Evolutionary conservation across 345 rosid genomes (phyloP).

Genomic region (Lumnitzera racemosa): DNA sequence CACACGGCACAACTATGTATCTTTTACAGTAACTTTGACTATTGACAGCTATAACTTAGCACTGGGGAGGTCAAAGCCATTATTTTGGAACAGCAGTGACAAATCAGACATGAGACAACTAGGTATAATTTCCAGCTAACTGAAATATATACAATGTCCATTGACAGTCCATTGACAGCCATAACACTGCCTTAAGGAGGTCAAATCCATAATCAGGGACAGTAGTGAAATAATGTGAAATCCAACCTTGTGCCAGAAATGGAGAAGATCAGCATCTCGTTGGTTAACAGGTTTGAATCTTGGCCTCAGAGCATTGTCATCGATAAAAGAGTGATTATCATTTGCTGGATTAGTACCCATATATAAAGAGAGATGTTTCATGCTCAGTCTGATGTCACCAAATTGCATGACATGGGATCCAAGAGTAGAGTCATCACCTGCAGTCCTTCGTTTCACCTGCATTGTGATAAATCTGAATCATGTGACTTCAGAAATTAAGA

Average conservation of each 20-base stretch:
- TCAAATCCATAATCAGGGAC: background rate
- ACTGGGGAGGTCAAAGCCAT: too few relatives aligned
- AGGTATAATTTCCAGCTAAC: too few relatives aligned
- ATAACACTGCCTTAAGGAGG: too few relatives aligned
- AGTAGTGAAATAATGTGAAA: slow-evolving; percentile 4
- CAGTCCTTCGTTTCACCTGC: slow-evolving; percentile 82
- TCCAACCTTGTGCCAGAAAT: slow-evolving; percentile 82
- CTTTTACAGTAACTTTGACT: too few relatives aligned
- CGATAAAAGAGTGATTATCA: slow-evolving; percentile 70
- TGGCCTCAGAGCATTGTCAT: slow-evolving; percentile 50
- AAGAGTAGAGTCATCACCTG: slow-evolving; percentile 22
- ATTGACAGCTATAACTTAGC: too few relatives aligned
- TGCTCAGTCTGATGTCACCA: slow-evolving; percentile 29
- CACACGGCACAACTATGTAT: too few relatives aligned
- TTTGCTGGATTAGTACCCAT: slow-evolving; percentile 80
- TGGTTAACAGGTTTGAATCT: slow-evolving; percentile 56
- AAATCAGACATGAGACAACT: too few relatives aligned
- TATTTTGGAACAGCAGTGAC: too few relatives aligned
- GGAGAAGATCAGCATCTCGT: slow-evolving; percentile 93
- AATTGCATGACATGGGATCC: slow-evolving; percentile 47
- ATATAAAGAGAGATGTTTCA: slow-evolving; percentile 18
- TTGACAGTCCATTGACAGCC: too few relatives aligned
- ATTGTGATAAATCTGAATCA: slow-evolving; percentile 12
- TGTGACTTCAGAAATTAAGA: slow-evolving; percentile 20
- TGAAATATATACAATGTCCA: too few relatives aligned